Conservation (phyloP, 2,329 filamentous ascomycete species). For the Fusarium sp. region DNA sequence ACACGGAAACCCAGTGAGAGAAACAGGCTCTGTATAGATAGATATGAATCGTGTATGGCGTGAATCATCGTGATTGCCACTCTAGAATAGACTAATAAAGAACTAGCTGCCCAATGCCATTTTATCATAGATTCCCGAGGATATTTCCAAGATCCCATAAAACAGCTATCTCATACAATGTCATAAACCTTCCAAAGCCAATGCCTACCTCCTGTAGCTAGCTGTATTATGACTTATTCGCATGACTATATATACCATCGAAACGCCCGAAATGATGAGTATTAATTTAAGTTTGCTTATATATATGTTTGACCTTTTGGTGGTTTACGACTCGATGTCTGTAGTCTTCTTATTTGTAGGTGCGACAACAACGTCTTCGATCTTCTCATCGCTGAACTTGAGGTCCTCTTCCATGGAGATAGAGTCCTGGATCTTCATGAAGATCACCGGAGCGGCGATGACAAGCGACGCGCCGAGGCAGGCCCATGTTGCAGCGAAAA, state of each 20-base stretch:
- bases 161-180: background rate
- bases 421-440: conserved; percentile 80
- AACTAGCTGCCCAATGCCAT: background rate
- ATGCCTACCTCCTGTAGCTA: background rate
- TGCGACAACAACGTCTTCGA: conserved; percentile 69
- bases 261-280: conserved; percentile 15
- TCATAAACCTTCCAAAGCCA: conserved; percentile 2
- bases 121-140: background rate
- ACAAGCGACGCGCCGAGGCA: conserved; percentile 77
- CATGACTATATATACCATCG: background rate
- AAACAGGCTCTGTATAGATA: background rate
- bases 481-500: conserved; percentile 78
- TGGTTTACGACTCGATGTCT: conserved; percentile 32
- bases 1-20: background rate
- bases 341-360: conserved; percentile 26
- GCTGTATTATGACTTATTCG: conserved; percentile 1
- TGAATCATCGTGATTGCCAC: background rate
- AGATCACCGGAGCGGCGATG: conserved; percentile 81
- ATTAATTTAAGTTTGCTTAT: conserved; percentile 14
- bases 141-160: background rate
- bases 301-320: background rate
- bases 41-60: background rate
- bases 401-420: conserved; percentile 83
- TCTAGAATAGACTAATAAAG: background rate
- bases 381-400: conserved; percentile 85